Conservation (phyloP, 805 yeast genomes). For the Wickerhamia fluorescens region DNA sequence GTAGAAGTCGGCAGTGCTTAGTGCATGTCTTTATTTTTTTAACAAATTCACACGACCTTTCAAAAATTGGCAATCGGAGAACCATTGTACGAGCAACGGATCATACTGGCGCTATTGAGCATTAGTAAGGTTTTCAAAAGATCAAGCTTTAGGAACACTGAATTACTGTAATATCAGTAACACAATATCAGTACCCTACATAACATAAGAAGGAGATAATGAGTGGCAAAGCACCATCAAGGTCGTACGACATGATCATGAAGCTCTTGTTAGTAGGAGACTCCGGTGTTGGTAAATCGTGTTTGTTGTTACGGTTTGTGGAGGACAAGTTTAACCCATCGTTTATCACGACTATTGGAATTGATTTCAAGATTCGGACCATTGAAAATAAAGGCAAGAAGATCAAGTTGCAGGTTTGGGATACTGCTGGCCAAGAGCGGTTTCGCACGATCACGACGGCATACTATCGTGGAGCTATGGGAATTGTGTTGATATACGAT, state of each 20-base stretch:
- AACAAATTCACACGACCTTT: too few species aligned
- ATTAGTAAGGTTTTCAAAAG: too few species aligned
- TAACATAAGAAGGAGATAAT: too few species aligned
- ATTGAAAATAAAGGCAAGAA: constrained; percentile 89
- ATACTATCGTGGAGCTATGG: constrained; percentile 85
- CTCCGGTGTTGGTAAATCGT: constrained; percentile 84
- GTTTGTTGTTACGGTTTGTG: constrained; percentile 85
- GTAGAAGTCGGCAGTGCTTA: too few species aligned
- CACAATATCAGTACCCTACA: too few species aligned
- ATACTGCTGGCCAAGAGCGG: constrained; percentile 96
- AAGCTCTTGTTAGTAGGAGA: constrained; percentile 91
- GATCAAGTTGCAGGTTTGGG: constrained; percentile 94
- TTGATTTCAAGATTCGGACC: constrained; percentile 95
- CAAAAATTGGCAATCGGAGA: too few species aligned
- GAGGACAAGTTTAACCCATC: constrained; percentile 96
- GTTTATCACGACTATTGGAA: constrained; percentile 95
- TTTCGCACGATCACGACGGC: constrained; percentile 94
- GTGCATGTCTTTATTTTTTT: too few species aligned
- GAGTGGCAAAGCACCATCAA: constrained; percentile 59
- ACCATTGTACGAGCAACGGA: too few species aligned
- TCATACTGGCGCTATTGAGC: too few species aligned
- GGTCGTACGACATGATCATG: constrained; percentile 84
- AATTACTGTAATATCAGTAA: too few species aligned
- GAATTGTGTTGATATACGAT: constrained; percentile 76
- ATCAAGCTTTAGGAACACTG: too few species aligned